Evolutionary conservation across 2,329 filamentous ascomycete species (phyloP), one percentile per base, ranked within the genome.

Genomic region (Xylaria sp.): DNA sequence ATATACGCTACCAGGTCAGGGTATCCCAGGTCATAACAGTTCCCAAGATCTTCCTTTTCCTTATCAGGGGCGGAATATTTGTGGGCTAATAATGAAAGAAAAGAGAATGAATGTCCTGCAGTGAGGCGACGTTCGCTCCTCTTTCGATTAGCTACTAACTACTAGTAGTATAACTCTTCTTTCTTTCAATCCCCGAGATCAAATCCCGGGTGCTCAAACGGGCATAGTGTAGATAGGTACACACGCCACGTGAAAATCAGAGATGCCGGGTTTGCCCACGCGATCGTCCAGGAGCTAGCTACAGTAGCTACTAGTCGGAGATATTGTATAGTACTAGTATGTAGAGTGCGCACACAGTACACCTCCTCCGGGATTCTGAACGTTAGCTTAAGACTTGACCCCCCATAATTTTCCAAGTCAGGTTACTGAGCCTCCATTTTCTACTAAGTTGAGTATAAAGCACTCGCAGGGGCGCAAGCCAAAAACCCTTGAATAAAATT

Each of bases 181-280:
- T 6, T 28, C 5, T 61, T 48, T 63, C 51, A 69, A 65, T 63
- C 37, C 57, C 69, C 69, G 69, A 69, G 46, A 69, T 23, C 69
- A 70, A 68, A 69, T 70, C 69, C 69, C 69, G 69, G 69, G 37
- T 54, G 54, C 65, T 57, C 58, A 54, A 65, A 54, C 50, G 59
- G 39, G 34, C 25, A 28, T 37, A 55, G 37, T 37, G 18, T 34
- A 25, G 28, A 28, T 23, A 37, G 15, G 15, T n/a, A 37, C 32
- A n/a, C 25, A 32, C 25, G 25, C 23, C 15, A 54, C 28, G 34
- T 15, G 12, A 39, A 58, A 39, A 39, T 46, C 37, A 55, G 20
- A 65, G 55, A 54, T 57, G 44, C 46, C 32, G 9, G 25, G 51
- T 56, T 57, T 20, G 20, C 46, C 18, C 12, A 50, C 20, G 46